These are phyloP conservation scores for Phialophora tarda DNA, from an alignment of 2,329 filamentous ascomycete genomes.

Conservation along the genomic window DNA sequence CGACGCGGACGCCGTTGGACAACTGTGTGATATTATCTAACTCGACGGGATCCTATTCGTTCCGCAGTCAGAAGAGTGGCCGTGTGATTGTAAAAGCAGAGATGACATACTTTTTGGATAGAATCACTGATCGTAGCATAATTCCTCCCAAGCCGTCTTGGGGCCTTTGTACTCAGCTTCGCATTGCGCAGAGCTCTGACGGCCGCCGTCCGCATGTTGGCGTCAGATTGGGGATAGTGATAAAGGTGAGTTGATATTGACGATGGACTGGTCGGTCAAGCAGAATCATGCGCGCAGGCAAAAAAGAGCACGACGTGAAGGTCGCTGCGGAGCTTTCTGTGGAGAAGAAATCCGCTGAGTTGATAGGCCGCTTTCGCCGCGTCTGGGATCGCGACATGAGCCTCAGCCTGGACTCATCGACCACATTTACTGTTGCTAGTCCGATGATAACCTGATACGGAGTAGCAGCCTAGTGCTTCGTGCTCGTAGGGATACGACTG, in stretches of 20 bases:
- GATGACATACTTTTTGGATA: slow-evolving; percentile 31
- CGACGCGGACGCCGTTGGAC: slow-evolving; percentile 89
- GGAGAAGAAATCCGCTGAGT: neutral
- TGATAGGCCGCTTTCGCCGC: neutral
- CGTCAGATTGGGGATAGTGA: neutral
- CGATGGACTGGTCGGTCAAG: neutral
- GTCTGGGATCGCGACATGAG: neutral
- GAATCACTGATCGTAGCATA: slow-evolving; percentile 39
- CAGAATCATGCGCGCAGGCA: slow-evolving; percentile 1
- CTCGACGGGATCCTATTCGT: slow-evolving; percentile 76
- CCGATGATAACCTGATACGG: neutral
- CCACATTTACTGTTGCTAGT: neutral
- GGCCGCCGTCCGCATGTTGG: slow-evolving; percentile 36
- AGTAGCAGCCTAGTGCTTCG: neutral
- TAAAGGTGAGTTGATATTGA: neutral
- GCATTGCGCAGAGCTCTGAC: slow-evolving; percentile 35
- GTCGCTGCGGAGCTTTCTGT: neutral
- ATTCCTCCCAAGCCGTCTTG: slow-evolving; percentile 27
- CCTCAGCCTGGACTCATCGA: neutral
- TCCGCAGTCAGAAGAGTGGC: slow-evolving; percentile 12
- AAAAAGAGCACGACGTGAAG: neutral
- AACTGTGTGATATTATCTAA: slow-evolving; percentile 87
- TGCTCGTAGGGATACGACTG: neutral
- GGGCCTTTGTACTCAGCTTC: slow-evolving; percentile 22
- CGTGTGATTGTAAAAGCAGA: slow-evolving; percentile 3